Percentiles rank a stretch among this genome's conserved stretches.
Conservation (phyloP, 2,329 filamentous ascomycete species). For the Fonsecaea monophora region DNA sequence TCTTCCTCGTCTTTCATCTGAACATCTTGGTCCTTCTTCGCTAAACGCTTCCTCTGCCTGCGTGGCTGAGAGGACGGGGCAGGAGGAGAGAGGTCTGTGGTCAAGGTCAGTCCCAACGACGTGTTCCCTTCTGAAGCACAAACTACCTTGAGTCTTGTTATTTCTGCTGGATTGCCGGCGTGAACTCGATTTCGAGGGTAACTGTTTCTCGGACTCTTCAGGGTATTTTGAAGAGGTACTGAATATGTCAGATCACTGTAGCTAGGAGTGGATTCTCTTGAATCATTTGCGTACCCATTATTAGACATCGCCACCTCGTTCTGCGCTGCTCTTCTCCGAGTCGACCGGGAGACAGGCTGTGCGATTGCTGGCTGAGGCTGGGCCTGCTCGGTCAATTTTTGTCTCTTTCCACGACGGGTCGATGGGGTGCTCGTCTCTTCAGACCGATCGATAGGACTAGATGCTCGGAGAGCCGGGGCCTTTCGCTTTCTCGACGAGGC, state of each 20-base stretch:
- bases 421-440: slow-evolving; percentile 42
- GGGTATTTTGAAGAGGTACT: slow-evolving; percentile 70
- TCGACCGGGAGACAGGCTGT: slow-evolving; percentile 27
- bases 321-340: slow-evolving; percentile 26
- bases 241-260: slow-evolving; percentile 38
- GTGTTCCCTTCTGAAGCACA: slow-evolving; percentile 47
- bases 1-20: slow-evolving; percentile 70
- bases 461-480: slow-evolving; percentile 62
- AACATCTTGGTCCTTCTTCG: slow-evolving; percentile 67
- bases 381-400: slow-evolving; percentile 64
- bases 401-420: slow-evolving; percentile 71
- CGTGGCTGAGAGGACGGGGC: slow-evolving; percentile 47
- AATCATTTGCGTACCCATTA: slow-evolving; percentile 30
- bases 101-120: slow-evolving; percentile 6
- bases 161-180: slow-evolving; percentile 73
- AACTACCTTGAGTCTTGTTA: slow-evolving; percentile 64
- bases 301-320: slow-evolving; percentile 46
- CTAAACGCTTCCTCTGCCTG: slow-evolving; percentile 61
- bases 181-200: slow-evolving; percentile 66
- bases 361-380: slow-evolving; percentile 48
- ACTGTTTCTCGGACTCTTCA: slow-evolving; percentile 65
- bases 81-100: slow-evolving; percentile 45
- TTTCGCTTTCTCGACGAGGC: slow-evolving; percentile 73
- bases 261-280: slow-evolving; percentile 29
- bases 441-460: slow-evolving; percentile 52